Conservation (phyloP, 257 asterid genomes). For the Nicotiana sylvestris region DNA sequence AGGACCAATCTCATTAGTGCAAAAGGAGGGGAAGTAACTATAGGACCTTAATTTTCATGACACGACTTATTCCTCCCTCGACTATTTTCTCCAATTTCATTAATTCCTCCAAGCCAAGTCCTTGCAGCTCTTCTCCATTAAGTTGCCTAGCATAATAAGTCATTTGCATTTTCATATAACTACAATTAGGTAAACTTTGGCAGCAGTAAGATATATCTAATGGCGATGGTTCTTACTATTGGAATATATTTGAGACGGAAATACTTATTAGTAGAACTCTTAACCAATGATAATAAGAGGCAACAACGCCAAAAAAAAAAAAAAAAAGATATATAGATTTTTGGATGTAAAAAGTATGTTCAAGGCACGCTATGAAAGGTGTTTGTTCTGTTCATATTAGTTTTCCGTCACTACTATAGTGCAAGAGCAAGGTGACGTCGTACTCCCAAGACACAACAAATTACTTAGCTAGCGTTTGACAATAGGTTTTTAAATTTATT, state of each 20-base stretch:
- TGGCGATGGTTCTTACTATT: background rate
- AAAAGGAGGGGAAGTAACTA: background rate
- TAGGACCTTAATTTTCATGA: slow-evolving; percentile 48
- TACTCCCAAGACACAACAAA: background rate
- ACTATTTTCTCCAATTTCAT: slow-evolving; percentile 60
- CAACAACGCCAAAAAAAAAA: background rate
- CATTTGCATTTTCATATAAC: background rate
- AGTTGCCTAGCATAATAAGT: slow-evolving; percentile 42
- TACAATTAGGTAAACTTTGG: background rate
- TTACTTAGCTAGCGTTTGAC: too few species aligned
- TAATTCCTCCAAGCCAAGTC: slow-evolving; percentile 56
- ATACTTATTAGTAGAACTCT: background rate
- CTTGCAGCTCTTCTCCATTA: slow-evolving; percentile 69
- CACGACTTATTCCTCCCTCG: slow-evolving; percentile 49
- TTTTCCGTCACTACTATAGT: background rate
- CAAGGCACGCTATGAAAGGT: background rate
- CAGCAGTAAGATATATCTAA: background rate
- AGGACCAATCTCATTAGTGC: background rate
- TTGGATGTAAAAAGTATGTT: background rate
- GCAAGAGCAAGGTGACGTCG: background rate
- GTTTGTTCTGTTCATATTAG: background rate
- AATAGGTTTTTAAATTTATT: too few species aligned
- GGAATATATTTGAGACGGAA: background rate
- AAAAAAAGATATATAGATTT: too few species aligned
- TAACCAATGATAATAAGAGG: background rate